Conservation (phyloP, 2,329 filamentous ascomycete species). For the Apiospora kogelbergensis region DNA sequence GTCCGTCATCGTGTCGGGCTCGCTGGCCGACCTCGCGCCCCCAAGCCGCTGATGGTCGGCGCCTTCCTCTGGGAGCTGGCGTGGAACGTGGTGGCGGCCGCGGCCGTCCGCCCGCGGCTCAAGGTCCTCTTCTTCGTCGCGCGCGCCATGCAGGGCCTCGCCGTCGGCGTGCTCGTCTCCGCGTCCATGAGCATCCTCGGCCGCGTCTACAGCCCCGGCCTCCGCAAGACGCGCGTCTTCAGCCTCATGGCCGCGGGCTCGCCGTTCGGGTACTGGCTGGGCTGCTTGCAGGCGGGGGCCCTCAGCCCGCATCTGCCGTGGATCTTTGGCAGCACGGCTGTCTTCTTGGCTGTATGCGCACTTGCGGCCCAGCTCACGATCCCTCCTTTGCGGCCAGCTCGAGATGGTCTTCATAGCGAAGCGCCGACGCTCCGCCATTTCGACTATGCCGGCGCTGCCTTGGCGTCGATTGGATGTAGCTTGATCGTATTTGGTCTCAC, state of each 20-base stretch:
- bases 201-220: constrained; percentile 36
- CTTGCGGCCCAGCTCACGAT: constrained; percentile 39
- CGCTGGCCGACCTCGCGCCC: constrained; percentile 38
- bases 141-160: constrained; percentile 36
- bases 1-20: constrained; percentile 38
- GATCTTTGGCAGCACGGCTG: constrained; percentile 44
- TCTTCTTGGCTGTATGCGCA: constrained; percentile 36
- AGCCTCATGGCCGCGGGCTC: constrained; percentile 34
- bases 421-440: constrained; percentile 23
- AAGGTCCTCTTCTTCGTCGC: constrained; percentile 36
- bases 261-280: constrained; percentile 36
- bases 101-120: constrained; percentile 34
- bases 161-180: constrained; percentile 34
- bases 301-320: constrained; percentile 38
- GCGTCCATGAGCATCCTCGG: constrained; percentile 36
- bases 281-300: constrained; percentile 40
- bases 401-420: constrained; percentile 23
- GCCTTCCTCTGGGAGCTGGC: constrained; percentile 41
- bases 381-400: constrained; percentile 34
- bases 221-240: constrained; percentile 37
- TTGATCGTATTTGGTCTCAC: constrained; percentile 36
- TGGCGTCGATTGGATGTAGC: constrained; percentile 29
- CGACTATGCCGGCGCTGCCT: constrained; percentile 29
- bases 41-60: constrained; percentile 40
- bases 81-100: constrained; percentile 38